Evolutionary conservation across 768 basidiomycete genomes (phyloP).

Genomic region (Phallus indusiatus): DNA sequence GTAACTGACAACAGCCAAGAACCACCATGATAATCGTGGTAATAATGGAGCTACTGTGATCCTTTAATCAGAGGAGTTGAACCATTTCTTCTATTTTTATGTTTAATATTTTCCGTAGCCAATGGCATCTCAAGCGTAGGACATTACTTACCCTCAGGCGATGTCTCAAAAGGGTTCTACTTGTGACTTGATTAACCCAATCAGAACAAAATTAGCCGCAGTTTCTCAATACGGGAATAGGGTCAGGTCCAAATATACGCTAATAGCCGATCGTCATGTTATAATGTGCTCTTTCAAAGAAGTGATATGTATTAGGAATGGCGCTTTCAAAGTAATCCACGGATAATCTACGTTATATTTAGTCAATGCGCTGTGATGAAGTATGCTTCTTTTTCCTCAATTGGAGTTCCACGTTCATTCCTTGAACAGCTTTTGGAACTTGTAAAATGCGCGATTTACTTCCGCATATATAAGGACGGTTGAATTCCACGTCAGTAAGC

Average conservation of each 20-base stretch:
- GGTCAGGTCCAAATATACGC: background rate
- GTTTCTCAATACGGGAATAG: background rate
- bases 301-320: background rate
- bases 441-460: background rate
- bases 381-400: background rate
- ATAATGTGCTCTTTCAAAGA: background rate
- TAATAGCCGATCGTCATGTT: background rate
- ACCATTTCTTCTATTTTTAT: no score
- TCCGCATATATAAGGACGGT: background rate
- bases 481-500: background rate
- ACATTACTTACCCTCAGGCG: no score
- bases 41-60: no score
- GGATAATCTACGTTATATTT: background rate
- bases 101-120: no score
- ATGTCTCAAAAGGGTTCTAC: no score
- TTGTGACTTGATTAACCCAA: background rate
- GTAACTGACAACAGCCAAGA: no score
- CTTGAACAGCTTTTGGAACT: background rate
- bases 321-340: background rate
- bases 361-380: background rate
- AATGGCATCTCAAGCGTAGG: no score
- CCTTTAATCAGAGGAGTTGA: no score
- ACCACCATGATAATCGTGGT: no score
- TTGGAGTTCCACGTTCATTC: background rate
- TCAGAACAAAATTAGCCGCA: background rate